phyloP scores from a whole-genome alignment of 225 moss, liverwort and hornwort genomes.

The Asterella californica region DNA sequence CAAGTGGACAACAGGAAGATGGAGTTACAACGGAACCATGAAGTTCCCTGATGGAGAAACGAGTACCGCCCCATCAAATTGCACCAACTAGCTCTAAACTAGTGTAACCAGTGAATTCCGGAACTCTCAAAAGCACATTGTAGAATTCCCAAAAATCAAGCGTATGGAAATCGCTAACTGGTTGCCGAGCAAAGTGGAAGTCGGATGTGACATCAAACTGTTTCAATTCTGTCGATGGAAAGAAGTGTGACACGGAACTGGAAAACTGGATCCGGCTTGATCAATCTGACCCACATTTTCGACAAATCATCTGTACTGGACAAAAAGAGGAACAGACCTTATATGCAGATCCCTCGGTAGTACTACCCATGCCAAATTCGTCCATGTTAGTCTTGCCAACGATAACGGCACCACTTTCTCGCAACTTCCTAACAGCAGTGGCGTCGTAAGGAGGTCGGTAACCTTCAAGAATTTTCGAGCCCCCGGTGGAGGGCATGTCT shows the following conservation, averaged over 20 bases:
- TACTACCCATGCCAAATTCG: slow-evolving; percentile 96
- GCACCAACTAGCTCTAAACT: neutral
- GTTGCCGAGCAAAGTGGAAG: too few relatives aligned
- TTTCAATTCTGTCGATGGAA: neutral
- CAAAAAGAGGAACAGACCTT: slow-evolving; percentile 38
- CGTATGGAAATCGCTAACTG: neutral
- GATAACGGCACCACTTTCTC: slow-evolving; percentile 65
- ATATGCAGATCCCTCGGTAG: slow-evolving; percentile 80
- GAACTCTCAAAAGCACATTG: too few relatives aligned
- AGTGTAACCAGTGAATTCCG: neutral
- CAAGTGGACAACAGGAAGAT: neutral
- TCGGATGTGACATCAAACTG: neutral
- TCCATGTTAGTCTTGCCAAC: slow-evolving; percentile 97
- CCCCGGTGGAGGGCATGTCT: slow-evolving; percentile 98
- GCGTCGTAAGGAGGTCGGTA: slow-evolving; percentile 93
- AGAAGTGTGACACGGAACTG: neutral
- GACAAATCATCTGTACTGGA: neutral
- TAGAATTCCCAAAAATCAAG: too few relatives aligned
- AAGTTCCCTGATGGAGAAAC: too few relatives aligned
- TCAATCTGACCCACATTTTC: neutral
- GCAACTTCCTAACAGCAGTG: slow-evolving; percentile 68
- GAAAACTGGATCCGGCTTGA: neutral
- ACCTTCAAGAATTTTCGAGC: slow-evolving; percentile 65
- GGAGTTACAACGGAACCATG: too few relatives aligned
- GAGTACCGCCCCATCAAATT: neutral